Conservation (phyloP, 495 filamentous ascomycete genomes). For the Penicillium bialowiezense region DNA sequence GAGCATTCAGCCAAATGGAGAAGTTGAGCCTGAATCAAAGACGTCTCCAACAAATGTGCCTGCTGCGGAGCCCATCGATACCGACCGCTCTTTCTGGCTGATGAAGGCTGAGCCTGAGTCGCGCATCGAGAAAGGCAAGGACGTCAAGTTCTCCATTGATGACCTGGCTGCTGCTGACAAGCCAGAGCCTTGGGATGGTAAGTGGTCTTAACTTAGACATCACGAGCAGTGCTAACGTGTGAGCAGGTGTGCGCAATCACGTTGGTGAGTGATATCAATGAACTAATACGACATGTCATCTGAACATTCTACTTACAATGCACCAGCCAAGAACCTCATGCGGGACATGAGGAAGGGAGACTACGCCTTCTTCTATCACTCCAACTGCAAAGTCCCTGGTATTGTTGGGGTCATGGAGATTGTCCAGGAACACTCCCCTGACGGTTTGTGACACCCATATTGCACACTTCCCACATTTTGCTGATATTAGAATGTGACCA, state of each 20-base stretch:
- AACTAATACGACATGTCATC: conserved; percentile 7
- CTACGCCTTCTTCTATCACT: conserved; percentile 95
- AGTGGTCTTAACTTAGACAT: conserved; percentile 1
- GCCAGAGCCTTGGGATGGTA: conserved; percentile 90
- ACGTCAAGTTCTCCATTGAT: conserved; percentile 94
- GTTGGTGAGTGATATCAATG: conserved; percentile 37
- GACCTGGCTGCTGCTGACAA: conserved; percentile 66
- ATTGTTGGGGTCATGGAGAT: conserved; percentile 95
- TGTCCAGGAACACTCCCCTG: conserved; percentile 73
- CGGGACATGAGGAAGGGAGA: conserved; percentile 88
- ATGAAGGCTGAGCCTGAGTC: conserved; percentile 94
- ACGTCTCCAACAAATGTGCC: conserved; percentile 1
- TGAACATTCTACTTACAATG: conserved; percentile 13
- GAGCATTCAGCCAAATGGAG: conserved; percentile 19
- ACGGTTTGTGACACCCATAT: conserved; percentile 52
- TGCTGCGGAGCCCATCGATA: conserved; percentile 8
- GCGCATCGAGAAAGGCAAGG: conserved; percentile 76
- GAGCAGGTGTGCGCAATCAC: conserved; percentile 55
- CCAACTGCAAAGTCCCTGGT: conserved; percentile 87
- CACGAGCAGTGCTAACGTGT: conserved; percentile 16
- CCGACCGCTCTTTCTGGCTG: conserved; percentile 68
- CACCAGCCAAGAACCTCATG: conserved; percentile 76
- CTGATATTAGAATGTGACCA: conserved; percentile 28
- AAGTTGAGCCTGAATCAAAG: conserved; percentile 10
- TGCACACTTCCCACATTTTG: neutral